Percentiles rank a stretch among this genome's conserved stretches.
Evolutionary conservation across 257 asterid species (phyloP).

Genomic region (Fraxinus cuspidata): DNA sequence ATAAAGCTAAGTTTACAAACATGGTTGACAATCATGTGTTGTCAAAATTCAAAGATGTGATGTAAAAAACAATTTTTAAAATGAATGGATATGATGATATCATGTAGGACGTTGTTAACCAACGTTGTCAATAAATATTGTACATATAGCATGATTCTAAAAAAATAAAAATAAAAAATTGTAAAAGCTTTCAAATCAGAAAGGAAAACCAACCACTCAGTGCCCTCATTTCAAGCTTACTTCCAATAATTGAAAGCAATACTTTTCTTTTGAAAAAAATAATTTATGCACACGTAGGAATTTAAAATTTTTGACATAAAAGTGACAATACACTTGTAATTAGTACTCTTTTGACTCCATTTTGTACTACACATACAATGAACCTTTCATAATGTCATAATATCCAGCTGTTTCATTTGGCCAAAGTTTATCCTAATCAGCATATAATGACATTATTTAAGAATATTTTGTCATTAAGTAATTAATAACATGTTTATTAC

Average conservation of each 20-base stretch:
- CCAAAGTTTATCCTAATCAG: background rate
- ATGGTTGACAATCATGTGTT: no score
- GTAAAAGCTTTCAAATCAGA: background rate
- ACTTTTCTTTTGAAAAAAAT: slow-evolving; percentile 22
- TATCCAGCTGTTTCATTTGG: background rate
- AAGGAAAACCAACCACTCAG: background rate
- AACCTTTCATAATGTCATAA: slow-evolving; percentile 22
- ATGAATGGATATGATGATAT: no score
- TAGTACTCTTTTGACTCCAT: slow-evolving; percentile 9
- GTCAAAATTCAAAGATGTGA: no score
- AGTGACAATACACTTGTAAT: slow-evolving; percentile 16
- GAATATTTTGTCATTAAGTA: no score
- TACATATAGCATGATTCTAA: no score
- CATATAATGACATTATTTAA: background rate
- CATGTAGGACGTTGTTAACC: no score
- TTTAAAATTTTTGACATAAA: slow-evolving; percentile 29
- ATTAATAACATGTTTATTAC: no score
- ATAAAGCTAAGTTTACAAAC: no score
- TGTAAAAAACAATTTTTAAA: no score
- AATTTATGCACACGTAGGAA: slow-evolving; percentile 22
- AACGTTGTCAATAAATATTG: no score
- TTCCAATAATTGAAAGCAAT: background rate
- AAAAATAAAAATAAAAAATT: no score
- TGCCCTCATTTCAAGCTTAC: background rate
- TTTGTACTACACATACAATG: slow-evolving; percentile 39